phyloP scores from a whole-genome alignment of 208 protist genomes.

The Trypanosoma vivax region DNA sequence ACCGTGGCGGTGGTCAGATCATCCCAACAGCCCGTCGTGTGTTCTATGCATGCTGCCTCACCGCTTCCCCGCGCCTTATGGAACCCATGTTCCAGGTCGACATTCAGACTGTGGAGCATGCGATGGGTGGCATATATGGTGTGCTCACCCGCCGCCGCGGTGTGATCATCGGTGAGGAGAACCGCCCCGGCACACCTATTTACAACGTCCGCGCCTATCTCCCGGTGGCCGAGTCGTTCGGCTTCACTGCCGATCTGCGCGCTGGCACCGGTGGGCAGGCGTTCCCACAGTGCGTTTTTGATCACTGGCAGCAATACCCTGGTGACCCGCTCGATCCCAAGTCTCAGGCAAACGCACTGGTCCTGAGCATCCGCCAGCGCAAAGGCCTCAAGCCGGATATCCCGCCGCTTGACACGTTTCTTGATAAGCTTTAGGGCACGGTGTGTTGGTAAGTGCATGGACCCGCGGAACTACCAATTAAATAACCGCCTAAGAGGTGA shows the following conservation, averaged over 20 bases:
- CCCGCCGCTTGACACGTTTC: constrained; percentile 88
- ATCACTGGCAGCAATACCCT: constrained; percentile 95
- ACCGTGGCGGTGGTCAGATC: constrained; percentile 98
- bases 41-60: constrained; percentile 93
- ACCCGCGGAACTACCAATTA: no score
- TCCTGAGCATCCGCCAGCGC: constrained; percentile 87
- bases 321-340: constrained; percentile 81
- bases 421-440: constrained; percentile 93
- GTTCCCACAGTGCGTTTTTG: constrained; percentile 97
- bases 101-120: constrained; percentile 93
- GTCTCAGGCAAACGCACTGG: constrained; percentile 62
- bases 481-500: no score
- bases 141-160: constrained; percentile 95
- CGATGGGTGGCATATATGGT: constrained; percentile 95
- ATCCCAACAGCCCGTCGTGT: constrained; percentile 94
- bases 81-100: constrained; percentile 98
- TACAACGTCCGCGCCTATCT: constrained; percentile 97
- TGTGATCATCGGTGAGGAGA: constrained; percentile 94
- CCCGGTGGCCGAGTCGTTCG: constrained; percentile 99
- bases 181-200: constrained; percentile 94
- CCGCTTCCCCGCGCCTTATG: constrained; percentile 90
- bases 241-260: constrained; percentile 94
- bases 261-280: constrained; percentile 92
- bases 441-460: not conserved
- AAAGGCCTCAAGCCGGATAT: constrained; percentile 96